These are phyloP conservation scores for Trichosanthes cucumerina DNA, from an alignment of 306 rosid genomes.

Conservation along the genomic window DNA sequence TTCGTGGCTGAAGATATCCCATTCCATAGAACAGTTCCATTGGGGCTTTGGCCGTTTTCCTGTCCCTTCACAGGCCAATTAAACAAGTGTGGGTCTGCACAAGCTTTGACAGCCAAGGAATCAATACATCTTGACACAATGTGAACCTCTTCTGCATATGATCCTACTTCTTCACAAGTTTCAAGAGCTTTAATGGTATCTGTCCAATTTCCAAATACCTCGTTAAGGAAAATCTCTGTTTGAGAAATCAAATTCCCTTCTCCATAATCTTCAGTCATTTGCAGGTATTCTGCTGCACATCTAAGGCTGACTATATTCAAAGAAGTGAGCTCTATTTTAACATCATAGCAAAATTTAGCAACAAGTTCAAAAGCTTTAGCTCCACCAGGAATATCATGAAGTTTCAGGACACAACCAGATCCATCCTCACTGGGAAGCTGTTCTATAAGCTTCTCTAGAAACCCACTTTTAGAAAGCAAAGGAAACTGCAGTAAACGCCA, in stretches of 20 bases:
- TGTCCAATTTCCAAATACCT: constrained; percentile 52
- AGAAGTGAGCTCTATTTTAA: constrained; percentile 49
- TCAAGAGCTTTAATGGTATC: constrained; percentile 59
- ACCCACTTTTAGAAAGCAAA: constrained; percentile 79
- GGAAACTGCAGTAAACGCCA: constrained; percentile 52
- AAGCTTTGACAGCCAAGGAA: constrained; percentile 66
- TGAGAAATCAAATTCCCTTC: constrained; percentile 52
- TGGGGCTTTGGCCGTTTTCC: constrained; percentile 21
- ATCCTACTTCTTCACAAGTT: constrained; percentile 56
- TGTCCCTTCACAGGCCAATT: constrained; percentile 33
- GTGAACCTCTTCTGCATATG: constrained; percentile 53
- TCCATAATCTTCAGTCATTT: constrained; percentile 60
- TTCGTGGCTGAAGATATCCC: constrained; percentile 33
- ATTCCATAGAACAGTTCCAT: constrained; percentile 31
- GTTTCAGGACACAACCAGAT: constrained; percentile 34
- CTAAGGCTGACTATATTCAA: constrained; percentile 59
- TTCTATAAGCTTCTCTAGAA: constrained; percentile 51
- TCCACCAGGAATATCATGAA: constrained; percentile 74
- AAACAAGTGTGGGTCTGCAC: constrained; percentile 46
- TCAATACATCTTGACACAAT: constrained; percentile 74
- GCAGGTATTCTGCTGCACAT: constrained; percentile 73
- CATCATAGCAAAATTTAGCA: constrained; percentile 59
- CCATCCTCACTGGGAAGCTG: constrained; percentile 39
- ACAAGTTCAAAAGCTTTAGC: constrained; percentile 61
- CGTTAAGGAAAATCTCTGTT: constrained; percentile 48